A percentile compares a stretch with the other conserved stretches of the same genome.
These are phyloP conservation scores for Phaeosphaeriaceae sp. DNA, from an alignment of 2,329 filamentous ascomycete genomes.

Conservation along the genomic window DNA sequence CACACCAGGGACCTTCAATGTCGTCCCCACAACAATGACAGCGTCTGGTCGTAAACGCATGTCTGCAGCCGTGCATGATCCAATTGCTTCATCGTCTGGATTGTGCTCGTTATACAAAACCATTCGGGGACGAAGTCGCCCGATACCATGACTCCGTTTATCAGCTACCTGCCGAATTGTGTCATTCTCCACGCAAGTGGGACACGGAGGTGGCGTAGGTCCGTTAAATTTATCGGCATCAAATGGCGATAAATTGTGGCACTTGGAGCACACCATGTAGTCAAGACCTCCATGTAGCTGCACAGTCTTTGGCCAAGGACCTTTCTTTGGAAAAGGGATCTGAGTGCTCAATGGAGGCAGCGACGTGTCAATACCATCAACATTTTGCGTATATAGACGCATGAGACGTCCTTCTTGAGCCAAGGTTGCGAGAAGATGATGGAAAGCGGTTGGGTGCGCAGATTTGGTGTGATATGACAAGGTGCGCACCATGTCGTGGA, in stretches of 20 bases:
- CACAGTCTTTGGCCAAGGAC: constrained; percentile 90
- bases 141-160: constrained; percentile 92
- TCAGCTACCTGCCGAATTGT: constrained; percentile 77
- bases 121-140: constrained; percentile 86
- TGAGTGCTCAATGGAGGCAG: constrained; percentile 79
- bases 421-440: constrained; percentile 89
- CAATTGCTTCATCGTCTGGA: constrained; percentile 94
- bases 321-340: constrained; percentile 82
- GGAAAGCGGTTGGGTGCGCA: constrained; percentile 85
- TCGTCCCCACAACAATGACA: constrained; percentile 93
- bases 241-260: constrained; percentile 76
- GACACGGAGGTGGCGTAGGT: constrained; percentile 80
- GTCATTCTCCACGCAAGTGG: constrained; percentile 75
- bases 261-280: constrained; percentile 98
- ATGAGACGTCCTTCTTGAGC: constrained; percentile 85
- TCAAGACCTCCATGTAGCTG: constrained; percentile 92
- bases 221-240: constrained; percentile 81
- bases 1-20: constrained; percentile 92
- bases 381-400: constrained; percentile 94
- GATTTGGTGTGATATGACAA: constrained; percentile 78
- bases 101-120: constrained; percentile 98
- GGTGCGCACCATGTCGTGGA: constrained; percentile 94
- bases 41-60: constrained; percentile 86
- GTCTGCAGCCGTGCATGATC: constrained; percentile 85
- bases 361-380: constrained; percentile 90